A percentile compares a stretch with the other conserved stretches of the same genome.
These are phyloP conservation scores for Botryobasidium botryosum DNA, from an alignment of 768 basidiomycete species.

Conservation along the genomic window DNA sequence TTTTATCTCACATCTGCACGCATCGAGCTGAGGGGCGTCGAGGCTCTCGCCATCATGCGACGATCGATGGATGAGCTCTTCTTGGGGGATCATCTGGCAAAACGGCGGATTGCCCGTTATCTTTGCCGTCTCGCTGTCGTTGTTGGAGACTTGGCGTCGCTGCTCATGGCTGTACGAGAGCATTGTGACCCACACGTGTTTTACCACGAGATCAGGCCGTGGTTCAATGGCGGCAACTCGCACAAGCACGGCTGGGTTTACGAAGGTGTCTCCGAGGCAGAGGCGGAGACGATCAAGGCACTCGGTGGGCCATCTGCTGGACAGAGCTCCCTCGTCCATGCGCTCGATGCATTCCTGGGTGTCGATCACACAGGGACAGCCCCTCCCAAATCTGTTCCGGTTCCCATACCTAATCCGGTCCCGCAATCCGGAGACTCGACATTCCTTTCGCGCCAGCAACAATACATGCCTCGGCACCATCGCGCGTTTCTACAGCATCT, in stretches of 20 bases:
- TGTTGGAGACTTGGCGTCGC: slow-evolving; percentile 41
- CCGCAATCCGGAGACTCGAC: slow-evolving; percentile 14
- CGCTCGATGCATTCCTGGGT: slow-evolving; percentile 55
- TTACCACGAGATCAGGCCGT: slow-evolving; percentile 80
- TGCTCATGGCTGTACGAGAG: slow-evolving; percentile 47
- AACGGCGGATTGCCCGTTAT: slow-evolving; percentile 49
- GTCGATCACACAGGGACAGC: slow-evolving; percentile 36
- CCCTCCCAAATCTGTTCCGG: slow-evolving; percentile 1
- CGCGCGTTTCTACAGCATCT: slow-evolving; percentile 51
- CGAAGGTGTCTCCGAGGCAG: slow-evolving; percentile 47
- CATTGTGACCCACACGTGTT: slow-evolving; percentile 64
- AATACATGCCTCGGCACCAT: slow-evolving; percentile 92
- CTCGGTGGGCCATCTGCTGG: slow-evolving; percentile 71
- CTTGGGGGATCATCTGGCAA: slow-evolving; percentile 50
- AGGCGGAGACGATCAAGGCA: slow-evolving; percentile 22
- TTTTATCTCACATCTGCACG: slow-evolving; percentile 79
- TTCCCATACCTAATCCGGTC: background rate
- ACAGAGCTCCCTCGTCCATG: slow-evolving; percentile 81
- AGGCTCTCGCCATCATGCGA: slow-evolving; percentile 74
- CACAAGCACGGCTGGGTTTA: slow-evolving; percentile 33
- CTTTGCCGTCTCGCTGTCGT: slow-evolving; percentile 44
- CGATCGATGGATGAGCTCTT: slow-evolving; percentile 77
- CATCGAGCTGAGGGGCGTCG: slow-evolving; percentile 73
- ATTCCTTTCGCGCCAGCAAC: slow-evolving; percentile 76
- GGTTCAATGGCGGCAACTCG: slow-evolving; percentile 71